Evolutionary conservation across 257 asterid genomes (phyloP), one percentile per base, ranked within the genome.

Genomic region (Salvia hispanica): DNA sequence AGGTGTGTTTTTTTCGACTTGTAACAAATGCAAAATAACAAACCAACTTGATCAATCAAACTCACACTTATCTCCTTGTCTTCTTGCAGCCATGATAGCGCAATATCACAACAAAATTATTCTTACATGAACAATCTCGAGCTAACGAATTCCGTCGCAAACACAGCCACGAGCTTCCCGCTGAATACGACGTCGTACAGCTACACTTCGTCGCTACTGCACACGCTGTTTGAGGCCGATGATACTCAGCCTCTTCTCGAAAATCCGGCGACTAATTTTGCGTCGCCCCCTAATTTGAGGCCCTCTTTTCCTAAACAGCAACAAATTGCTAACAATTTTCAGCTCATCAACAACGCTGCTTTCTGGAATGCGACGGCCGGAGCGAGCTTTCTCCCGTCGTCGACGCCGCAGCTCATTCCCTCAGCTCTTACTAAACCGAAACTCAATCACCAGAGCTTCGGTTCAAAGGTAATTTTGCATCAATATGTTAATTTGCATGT

Each of bases 31-130:
- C n/a, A 40, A 70, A 25, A 75, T 52, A 70, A 21, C 66, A 62
- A 63, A 7, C 72, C 72, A 69, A 79, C 61, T 76, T 70, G 69
- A 47, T 54, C 31, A 51, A 46, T 58, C 13, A 40, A 21, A 61
- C 50, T 70, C 40, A 62, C 70, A 61, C 28, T 74, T 74, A 72
- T 72, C 66, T 78, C 61, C 64, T 88, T 82, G 85, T 77, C 84
- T 64, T 86, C 8, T 80, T 79, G 82, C 79, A 84, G 92, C 66
- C 65, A 84, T 71, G 85, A 71, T 28, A 77, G 57, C 72, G 81
- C 73, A 69, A 83, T 81, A 74, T 66, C 81, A 46, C 82, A 76
- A 45, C 73, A 78, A 47, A 78, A 77, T 79, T 84, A 82, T 79
- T 63, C 80, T 46, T 64, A 81, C n/a, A 66, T 83, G 4, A 34